Percentiles rank a stretch among this genome's conserved stretches.
Evolutionary conservation across 2,329 filamentous ascomycete species (phyloP).

Genomic region (Macrophomina tecta): DNA sequence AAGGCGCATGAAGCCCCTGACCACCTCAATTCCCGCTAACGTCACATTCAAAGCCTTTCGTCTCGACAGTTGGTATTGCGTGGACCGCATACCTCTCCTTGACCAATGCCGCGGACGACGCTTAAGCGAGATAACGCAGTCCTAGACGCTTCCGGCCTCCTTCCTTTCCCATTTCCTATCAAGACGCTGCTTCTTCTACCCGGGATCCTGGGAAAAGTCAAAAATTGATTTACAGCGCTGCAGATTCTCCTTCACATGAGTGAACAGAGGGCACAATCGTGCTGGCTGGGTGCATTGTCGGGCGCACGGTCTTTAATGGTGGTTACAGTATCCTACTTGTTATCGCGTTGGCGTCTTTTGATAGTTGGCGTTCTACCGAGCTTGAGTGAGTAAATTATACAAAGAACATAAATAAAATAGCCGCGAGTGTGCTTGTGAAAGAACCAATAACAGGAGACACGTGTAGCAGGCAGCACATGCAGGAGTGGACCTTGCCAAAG

Average conservation of each 20-base stretch:
- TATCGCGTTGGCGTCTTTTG: neutral
- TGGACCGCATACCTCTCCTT: constrained; percentile 98
- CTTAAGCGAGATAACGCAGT: constrained; percentile 24
- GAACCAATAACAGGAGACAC: neutral
- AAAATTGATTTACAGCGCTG: neutral
- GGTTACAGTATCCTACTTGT: neutral
- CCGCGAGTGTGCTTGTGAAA: constrained; percentile 2
- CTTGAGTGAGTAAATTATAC: neutral
- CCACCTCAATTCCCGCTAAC: constrained; percentile 8
- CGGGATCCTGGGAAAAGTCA: neutral
- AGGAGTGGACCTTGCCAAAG: neutral
- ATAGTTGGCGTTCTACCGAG: constrained; percentile 5
- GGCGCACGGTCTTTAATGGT: constrained; percentile 16
- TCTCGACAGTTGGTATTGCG: constrained; percentile 92
- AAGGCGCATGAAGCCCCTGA: constrained; percentile 35
- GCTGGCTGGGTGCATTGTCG: constrained; percentile 15
- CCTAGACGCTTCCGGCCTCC: constrained; percentile 12
- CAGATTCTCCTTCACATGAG: neutral
- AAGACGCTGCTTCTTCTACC: neutral
- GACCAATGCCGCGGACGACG: constrained; percentile 83
- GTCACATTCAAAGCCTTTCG: constrained; percentile 73
- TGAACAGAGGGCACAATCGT: neutral
- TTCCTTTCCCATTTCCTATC: neutral
- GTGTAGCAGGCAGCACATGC: neutral
- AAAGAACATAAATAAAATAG: neutral